These are phyloP conservation scores for Tricladium varicosporioides DNA, from an alignment of 2,329 filamentous ascomycete species.

Conservation along the genomic window DNA sequence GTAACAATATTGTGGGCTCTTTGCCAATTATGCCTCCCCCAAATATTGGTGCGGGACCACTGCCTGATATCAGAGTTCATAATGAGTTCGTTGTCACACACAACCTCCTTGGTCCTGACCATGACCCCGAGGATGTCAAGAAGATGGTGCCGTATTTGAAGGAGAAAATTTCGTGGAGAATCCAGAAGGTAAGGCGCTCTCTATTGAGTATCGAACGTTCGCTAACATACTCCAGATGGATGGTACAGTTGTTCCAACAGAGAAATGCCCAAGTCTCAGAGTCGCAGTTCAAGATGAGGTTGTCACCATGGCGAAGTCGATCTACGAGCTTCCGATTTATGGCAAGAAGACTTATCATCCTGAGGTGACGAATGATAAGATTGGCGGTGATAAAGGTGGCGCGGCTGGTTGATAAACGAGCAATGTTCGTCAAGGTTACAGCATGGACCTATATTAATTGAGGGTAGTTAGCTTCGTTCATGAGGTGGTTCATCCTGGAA, in stretches of 20 bases:
- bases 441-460: too few relatives aligned
- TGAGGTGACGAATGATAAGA: conserved; percentile 19
- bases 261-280: conserved; percentile 16
- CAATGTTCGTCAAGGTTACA: too few relatives aligned
- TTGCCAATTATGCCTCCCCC: conserved; percentile 27
- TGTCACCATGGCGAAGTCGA: conserved; percentile 15
- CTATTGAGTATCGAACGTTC: not conserved
- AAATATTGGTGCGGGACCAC: not conserved
- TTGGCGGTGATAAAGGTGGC: conserved; percentile 11
- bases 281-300: conserved; percentile 24
- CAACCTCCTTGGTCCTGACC: conserved; percentile 7
- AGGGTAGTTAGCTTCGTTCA: too few relatives aligned
- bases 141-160: conserved; percentile 21
- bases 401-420: not conserved
- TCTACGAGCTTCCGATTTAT: conserved; percentile 24
- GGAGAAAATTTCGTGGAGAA: conserved; percentile 25
- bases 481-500: too few relatives aligned
- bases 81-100: conserved; percentile 23
- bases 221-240: conserved; percentile 18
- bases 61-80: conserved; percentile 17
- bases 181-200: conserved; percentile 25
- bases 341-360: conserved; percentile 23
- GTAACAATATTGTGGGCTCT: conserved; percentile 16
- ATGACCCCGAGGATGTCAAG: conserved; percentile 12
- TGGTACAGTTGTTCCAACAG: conserved; percentile 14